These are phyloP conservation scores for Starmerella khaoyaiensis DNA, from an alignment of 805 yeast species.

Conservation along the genomic window DNA sequence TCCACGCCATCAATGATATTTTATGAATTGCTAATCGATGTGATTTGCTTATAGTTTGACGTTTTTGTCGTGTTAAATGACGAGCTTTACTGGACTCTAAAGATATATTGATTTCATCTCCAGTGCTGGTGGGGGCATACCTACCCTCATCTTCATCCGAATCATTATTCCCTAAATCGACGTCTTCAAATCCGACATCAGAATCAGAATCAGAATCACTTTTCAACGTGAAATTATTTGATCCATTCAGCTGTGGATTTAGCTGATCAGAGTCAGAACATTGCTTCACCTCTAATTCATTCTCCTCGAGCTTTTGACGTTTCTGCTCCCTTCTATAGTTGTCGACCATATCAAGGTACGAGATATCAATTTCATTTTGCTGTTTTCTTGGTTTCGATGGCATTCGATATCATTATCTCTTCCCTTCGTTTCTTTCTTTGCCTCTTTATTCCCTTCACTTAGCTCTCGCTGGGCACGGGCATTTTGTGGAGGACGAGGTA, in stretches of 20 bases:
- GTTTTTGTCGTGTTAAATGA: constrained; percentile 2
- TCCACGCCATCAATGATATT: constrained; percentile 43
- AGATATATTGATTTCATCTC: constrained; percentile 8
- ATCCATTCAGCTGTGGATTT: no score
- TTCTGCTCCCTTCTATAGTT: constrained; percentile 12
- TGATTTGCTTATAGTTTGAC: constrained; percentile 3
- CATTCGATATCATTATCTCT: no score
- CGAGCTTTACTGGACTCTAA: constrained; percentile 6
- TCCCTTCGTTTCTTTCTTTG: no score
- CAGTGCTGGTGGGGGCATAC: background rate
- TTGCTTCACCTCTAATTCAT: background rate
- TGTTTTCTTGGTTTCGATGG: no score
- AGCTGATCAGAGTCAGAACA: background rate
- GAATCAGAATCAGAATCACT: constrained; percentile 11
- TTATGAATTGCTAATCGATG: constrained; percentile 45
- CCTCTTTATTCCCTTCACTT: no score
- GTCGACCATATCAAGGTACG: constrained; percentile 14
- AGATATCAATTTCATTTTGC: constrained; percentile 5
- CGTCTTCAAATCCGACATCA: constrained; percentile 22
- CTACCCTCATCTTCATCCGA: background rate
- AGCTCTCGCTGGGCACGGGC: no score
- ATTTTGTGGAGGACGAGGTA: no score
- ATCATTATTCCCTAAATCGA: constrained; percentile 14
- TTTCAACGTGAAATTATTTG: background rate
- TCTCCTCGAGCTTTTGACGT: constrained; percentile 1